phyloP scores from a whole-genome alignment of 352 stramenopile species.

The Aphanomyces stellatus region DNA sequence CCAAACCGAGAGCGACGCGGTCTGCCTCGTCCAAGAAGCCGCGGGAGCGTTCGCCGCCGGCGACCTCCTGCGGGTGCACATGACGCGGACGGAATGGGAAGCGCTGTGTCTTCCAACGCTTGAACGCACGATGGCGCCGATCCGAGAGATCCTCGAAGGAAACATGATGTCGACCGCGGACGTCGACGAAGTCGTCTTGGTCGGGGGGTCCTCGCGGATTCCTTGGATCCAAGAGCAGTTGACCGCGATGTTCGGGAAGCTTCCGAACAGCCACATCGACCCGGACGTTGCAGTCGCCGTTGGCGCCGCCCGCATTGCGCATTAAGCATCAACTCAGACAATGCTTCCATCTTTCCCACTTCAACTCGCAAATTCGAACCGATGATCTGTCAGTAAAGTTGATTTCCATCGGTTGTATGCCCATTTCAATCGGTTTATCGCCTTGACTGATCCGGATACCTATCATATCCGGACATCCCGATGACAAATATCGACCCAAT shows the following conservation, averaged over 20 bases:
- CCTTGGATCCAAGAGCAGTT: constrained; percentile 45
- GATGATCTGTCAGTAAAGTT: no score
- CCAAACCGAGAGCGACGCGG: constrained; percentile 21
- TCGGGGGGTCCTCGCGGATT: constrained; percentile 46
- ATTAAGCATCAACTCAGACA: no score
- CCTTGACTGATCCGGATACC: neutral
- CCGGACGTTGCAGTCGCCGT: constrained; percentile 60
- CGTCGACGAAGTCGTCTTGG: constrained; percentile 48
- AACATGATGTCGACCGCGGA: constrained; percentile 51
- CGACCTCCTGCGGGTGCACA: constrained; percentile 19
- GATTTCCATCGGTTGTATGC: neutral
- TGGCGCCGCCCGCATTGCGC: constrained; percentile 33
- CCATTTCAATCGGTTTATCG: neutral
- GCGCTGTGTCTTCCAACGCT: constrained; percentile 35
- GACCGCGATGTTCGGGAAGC: constrained; percentile 37
- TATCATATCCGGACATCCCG: neutral
- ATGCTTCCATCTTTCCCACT: no score
- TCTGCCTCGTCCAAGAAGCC: constrained; percentile 26
- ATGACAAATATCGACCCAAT: neutral
- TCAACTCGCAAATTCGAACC: no score
- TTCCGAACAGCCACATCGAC: constrained; percentile 47
- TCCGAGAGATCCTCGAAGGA: constrained; percentile 38
- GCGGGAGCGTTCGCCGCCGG: neutral
- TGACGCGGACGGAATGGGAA: constrained; percentile 44
- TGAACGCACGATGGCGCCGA: constrained; percentile 43